phyloP scores from a whole-genome alignment of 2,329 filamentous ascomycete species.

The Pseudogymnoascus sp. region DNA sequence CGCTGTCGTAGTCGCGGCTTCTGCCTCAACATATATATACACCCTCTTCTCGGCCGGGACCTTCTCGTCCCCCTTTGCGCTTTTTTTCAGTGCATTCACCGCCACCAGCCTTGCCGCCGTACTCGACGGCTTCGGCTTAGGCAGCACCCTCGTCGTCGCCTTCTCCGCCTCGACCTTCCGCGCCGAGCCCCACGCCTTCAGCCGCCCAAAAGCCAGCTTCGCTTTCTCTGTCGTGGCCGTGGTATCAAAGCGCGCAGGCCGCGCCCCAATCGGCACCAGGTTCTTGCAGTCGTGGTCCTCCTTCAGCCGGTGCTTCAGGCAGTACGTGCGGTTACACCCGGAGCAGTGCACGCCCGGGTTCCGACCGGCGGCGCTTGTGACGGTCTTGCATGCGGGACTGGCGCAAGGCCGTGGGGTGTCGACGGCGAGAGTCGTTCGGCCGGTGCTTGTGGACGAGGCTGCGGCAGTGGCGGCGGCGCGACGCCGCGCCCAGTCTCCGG shows the following conservation, averaged over 20 bases:
- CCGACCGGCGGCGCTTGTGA: constrained; percentile 45
- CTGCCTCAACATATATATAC: constrained; percentile 84
- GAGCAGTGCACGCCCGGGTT: constrained; percentile 61
- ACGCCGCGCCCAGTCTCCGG: constrained; percentile 53
- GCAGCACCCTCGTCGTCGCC: constrained; percentile 38
- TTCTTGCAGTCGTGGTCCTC: constrained; percentile 83
- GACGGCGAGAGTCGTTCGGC: constrained; percentile 44
- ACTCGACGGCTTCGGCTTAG: constrained; percentile 54
- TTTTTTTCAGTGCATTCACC: constrained; percentile 71
- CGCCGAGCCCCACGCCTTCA: constrained; percentile 71
- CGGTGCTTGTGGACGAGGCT: constrained; percentile 38
- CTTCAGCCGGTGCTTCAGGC: constrained; percentile 64
- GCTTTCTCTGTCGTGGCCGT: constrained; percentile 52
- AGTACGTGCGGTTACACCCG: constrained; percentile 65
- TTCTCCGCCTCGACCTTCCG: constrained; percentile 56
- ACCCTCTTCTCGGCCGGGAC: constrained; percentile 74
- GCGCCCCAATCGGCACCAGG: constrained; percentile 51
- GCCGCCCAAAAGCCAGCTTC: constrained; percentile 62
- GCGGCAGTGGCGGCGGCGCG: constrained; percentile 44
- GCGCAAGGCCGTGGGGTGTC: constrained; percentile 60
- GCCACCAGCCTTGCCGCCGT: constrained; percentile 58
- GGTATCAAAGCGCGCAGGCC: constrained; percentile 35
- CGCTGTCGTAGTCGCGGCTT: constrained; percentile 72
- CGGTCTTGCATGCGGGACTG: constrained; percentile 56
- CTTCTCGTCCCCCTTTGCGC: constrained; percentile 83